These are phyloP conservation scores for Hanseniaspora osmophila DNA, from an alignment of 805 yeast genomes.

Conservation along the genomic window DNA sequence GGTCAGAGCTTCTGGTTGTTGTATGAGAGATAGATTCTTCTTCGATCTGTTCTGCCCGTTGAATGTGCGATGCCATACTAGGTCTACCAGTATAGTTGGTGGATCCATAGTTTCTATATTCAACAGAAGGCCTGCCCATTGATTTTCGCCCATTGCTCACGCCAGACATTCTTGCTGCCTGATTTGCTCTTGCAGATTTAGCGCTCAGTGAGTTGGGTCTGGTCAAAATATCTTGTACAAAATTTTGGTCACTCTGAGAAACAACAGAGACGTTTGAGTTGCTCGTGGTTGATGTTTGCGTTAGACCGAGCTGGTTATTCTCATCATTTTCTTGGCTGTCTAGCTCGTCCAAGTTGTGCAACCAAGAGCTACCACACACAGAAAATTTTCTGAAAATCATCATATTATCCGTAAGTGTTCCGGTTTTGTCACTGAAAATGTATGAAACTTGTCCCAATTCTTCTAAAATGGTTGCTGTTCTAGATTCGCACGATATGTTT, in stretches of 20 bases:
- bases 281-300: not conserved
- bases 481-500: constrained; percentile 86
- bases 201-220: not conserved
- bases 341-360: constrained; percentile 49
- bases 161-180: no score
- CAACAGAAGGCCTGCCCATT: constrained; percentile 22
- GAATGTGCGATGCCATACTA: constrained; percentile 36
- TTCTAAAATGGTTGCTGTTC: constrained; percentile 89
- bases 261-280: constrained; percentile 12
- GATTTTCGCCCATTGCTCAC: not conserved
- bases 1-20: not conserved
- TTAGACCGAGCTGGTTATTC: not conserved
- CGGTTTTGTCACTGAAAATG: constrained; percentile 91
- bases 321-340: constrained; percentile 3
- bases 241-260: constrained; percentile 12
- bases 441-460: constrained; percentile 95
- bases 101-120: constrained; percentile 28
- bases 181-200: not conserved
- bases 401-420: constrained; percentile 86
- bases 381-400: constrained; percentile 87
- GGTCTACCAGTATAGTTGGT: constrained; percentile 39
- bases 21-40: constrained; percentile 6
- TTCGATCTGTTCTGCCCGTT: constrained; percentile 1
- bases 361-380: constrained; percentile 80
- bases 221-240: constrained; percentile 7